Base-by-base conservation (phyloP, 2,329 filamentous ascomycete genomes). In the Penicillium sp. region DNA sequence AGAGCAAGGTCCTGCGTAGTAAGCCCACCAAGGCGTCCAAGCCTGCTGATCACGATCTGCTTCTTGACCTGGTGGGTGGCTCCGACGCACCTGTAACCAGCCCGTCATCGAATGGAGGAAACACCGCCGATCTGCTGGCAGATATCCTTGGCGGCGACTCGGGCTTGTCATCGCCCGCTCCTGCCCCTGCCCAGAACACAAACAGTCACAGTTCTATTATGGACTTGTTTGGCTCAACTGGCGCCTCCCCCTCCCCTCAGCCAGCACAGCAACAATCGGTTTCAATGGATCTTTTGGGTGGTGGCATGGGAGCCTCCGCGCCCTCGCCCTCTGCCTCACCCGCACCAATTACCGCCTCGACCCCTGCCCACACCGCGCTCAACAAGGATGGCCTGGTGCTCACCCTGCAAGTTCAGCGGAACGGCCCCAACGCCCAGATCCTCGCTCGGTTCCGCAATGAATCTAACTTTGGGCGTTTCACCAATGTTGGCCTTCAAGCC, bases 41-140 rank as follows among this genome's bases (percentile, higher is more conserved):
- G 75, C 89, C 90, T 40, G 89, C 90, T 7, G 93, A 97, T 69
- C 89, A 96, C 72, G 93, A 97, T 67, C 85, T 97, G 61, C 82
- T 99, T 18, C 85, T 93, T 54, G 93, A 97, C 69, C 83, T 99
- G 41, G 96, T 97, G 89, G 92, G 89, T 55, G 89, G 90, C 64
- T 80, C 82, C n/a, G 81, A 88, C 57, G 78, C 83, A n/a, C 84
- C 89, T 3, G 76, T 82, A 5, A 78, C 85, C 23, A 82, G 82
- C 59, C 75, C 78, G 25, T 77, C 78, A 22, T 69, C 78, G 33
- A 85, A 83, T 62, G 83, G 82, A 25, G 84, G 82, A 22, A 90
- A 89, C 69, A 95, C 91, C 62, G 87, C 91, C 49, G 92, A 97
- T 73, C 81, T 97, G 7, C 83, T 97, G 15, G 92, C 91, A 41